phyloP scores from a whole-genome alignment of 345 rosid genomes.

The Eutrema heterophyllum region DNA sequence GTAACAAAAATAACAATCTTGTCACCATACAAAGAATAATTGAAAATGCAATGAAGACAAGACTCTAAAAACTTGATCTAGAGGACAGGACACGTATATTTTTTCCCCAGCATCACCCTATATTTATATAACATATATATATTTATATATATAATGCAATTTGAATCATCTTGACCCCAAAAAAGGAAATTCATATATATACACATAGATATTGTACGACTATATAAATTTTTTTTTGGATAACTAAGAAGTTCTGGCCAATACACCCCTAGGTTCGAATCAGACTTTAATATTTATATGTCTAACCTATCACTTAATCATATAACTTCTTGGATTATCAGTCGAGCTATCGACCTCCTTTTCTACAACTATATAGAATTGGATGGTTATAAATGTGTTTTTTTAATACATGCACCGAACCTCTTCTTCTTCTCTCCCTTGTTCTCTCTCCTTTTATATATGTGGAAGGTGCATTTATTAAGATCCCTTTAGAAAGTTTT shows the following conservation, averaged over 20 bases:
- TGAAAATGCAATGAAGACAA: background rate
- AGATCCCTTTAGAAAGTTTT: slow-evolving; percentile 6
- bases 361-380: background rate
- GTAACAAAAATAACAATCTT: background rate
- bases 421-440: background rate
- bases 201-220: background rate
- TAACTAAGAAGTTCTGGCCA: too few species aligned
- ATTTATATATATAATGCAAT: too few species aligned
- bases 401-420: slow-evolving; percentile 7
- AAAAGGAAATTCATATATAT: background rate
- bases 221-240: background rate
- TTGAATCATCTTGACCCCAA: too few species aligned
- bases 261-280: too few species aligned
- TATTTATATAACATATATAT: background rate
- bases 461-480: background rate
- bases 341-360: too few species aligned
- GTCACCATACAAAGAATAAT: background rate
- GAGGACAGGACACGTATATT: background rate
- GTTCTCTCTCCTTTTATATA: slow-evolving; percentile 7
- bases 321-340: too few species aligned
- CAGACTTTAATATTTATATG: too few species aligned
- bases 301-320: too few species aligned
- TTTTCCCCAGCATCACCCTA: background rate
- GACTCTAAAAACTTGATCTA: background rate
- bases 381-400: background rate